Percentiles rank a stretch among this genome's conserved stretches.
These are phyloP conservation scores for Endoconidiophora polonica DNA, from an alignment of 2,329 filamentous ascomycete species.

Conservation along the genomic window DNA sequence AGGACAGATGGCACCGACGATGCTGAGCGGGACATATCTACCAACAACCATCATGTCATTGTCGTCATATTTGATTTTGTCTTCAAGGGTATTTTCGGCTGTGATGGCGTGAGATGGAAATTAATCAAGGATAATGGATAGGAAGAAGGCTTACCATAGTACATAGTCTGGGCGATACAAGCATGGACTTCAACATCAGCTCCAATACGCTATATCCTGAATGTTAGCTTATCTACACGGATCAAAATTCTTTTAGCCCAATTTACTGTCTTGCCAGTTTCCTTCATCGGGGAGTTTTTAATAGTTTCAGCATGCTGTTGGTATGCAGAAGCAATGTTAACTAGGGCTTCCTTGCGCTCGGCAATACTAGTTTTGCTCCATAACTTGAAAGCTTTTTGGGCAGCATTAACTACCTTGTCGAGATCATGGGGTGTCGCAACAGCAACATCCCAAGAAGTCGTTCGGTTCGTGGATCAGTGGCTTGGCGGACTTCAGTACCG, in stretches of 20 bases:
- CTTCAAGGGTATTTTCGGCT: constrained; percentile 5
- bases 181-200: constrained; percentile 3
- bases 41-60: constrained; percentile 19
- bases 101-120: background rate
- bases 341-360: constrained; percentile 19
- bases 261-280: constrained; percentile 16
- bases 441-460: constrained; percentile 20
- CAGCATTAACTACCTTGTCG: constrained; percentile 18
- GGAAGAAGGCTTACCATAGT: constrained; percentile 4
- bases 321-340: constrained; percentile 21
- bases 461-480: constrained; percentile 20
- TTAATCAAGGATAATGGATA: background rate
- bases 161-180: background rate
- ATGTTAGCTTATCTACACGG: background rate
- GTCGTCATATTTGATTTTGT: constrained; percentile 14
- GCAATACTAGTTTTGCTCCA: constrained; percentile 18
- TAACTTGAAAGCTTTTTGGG: constrained; percentile 17
- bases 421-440: constrained; percentile 18
- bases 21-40: constrained; percentile 26
- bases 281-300: constrained; percentile 13
- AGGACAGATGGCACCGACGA: constrained; percentile 30
- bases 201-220: background rate
- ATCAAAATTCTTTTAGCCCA: background rate
- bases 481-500: background rate
- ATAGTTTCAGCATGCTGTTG: constrained; percentile 20